A percentile compares a stretch with the other conserved stretches of the same genome.
phyloP scores from a whole-genome alignment of 768 basidiomycete genomes.

The Chalciporus chontae region DNA sequence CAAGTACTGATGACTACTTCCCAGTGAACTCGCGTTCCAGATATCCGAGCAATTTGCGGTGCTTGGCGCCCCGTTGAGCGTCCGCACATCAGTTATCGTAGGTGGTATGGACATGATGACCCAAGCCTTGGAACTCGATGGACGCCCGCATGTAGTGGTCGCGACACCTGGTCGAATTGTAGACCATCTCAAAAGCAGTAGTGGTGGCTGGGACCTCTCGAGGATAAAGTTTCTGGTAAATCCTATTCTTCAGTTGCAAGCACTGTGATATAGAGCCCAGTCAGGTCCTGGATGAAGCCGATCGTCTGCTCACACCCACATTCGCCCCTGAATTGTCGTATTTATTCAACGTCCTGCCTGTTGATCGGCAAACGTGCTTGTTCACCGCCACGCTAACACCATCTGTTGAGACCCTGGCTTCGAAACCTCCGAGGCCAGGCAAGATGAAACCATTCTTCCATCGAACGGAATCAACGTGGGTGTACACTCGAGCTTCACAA shows the following conservation, averaged over 20 bases:
- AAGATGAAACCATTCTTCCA: slow-evolving; percentile 88
- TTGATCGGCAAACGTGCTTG: slow-evolving; percentile 89
- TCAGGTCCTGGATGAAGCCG: slow-evolving; percentile 95
- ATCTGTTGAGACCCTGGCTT: slow-evolving; percentile 75
- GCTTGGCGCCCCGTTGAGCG: slow-evolving; percentile 75
- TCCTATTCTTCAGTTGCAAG: neutral
- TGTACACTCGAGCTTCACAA: slow-evolving; percentile 8
- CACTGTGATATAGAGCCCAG: neutral
- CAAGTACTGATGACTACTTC: neutral
- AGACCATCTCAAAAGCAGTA: slow-evolving; percentile 79
- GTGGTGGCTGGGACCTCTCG: slow-evolving; percentile 76
- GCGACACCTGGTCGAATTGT: slow-evolving; percentile 96
- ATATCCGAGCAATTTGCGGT: slow-evolving; percentile 95
- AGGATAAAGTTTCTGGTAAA: slow-evolving; percentile 81
- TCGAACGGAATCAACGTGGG: slow-evolving; percentile 69
- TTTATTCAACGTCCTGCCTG: slow-evolving; percentile 74
- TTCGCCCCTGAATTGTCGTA: slow-evolving; percentile 83
- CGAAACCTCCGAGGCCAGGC: slow-evolving; percentile 69
- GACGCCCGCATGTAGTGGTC: slow-evolving; percentile 88
- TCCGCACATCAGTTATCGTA: slow-evolving; percentile 85
- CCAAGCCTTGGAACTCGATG: slow-evolving; percentile 82
- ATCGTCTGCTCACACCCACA: slow-evolving; percentile 83
- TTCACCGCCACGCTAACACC: slow-evolving; percentile 95
- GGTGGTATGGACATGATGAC: slow-evolving; percentile 99
- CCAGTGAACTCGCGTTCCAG: slow-evolving; percentile 94